phyloP scores from a whole-genome alignment of 371 early-diverging fungal genomes.

The Parasitella parasitica region DNA sequence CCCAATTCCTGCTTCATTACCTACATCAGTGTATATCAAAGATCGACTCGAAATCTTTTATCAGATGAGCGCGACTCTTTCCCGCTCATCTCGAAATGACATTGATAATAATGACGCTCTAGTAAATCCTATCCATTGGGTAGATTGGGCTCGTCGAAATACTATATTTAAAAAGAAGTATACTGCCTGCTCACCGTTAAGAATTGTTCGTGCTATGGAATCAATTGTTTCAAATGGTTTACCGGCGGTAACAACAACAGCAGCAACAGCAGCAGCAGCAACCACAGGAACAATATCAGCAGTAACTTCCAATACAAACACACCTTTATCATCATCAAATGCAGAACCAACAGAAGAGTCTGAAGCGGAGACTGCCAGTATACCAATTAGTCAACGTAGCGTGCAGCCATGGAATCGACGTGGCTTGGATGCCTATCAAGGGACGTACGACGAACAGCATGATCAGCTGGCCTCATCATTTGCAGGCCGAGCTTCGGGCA shows the following conservation, averaged over 20 bases:
- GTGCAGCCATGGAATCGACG: constrained; percentile 15
- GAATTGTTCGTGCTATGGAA: constrained; percentile 28
- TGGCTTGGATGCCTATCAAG: constrained; percentile 9
- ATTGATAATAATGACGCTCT: neutral
- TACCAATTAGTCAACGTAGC: neutral
- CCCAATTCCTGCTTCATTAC: constrained; percentile 39
- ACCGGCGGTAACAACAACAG: neutral
- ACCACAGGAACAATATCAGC: neutral
- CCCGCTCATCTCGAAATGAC: constrained; percentile 4
- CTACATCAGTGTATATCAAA: constrained; percentile 27
- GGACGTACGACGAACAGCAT: constrained; percentile 38
- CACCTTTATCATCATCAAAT: neutral
- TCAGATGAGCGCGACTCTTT: constrained; percentile 27
- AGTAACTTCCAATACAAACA: neutral
- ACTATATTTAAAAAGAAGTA: constrained; percentile 11
- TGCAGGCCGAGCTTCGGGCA: constrained; percentile 29
- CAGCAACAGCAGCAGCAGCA: neutral
- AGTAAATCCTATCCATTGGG: neutral
- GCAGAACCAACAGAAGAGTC: neutral
- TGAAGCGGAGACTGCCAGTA: neutral
- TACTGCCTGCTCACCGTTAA: constrained; percentile 3
- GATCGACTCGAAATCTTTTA: constrained; percentile 40
- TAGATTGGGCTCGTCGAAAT: constrained; percentile 16
- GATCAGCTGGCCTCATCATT: constrained; percentile 34
- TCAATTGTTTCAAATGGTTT: constrained; percentile 6